These are phyloP conservation scores for Clathrospora elynae DNA, from an alignment of 2,329 filamentous ascomycete genomes.

Conservation along the genomic window DNA sequence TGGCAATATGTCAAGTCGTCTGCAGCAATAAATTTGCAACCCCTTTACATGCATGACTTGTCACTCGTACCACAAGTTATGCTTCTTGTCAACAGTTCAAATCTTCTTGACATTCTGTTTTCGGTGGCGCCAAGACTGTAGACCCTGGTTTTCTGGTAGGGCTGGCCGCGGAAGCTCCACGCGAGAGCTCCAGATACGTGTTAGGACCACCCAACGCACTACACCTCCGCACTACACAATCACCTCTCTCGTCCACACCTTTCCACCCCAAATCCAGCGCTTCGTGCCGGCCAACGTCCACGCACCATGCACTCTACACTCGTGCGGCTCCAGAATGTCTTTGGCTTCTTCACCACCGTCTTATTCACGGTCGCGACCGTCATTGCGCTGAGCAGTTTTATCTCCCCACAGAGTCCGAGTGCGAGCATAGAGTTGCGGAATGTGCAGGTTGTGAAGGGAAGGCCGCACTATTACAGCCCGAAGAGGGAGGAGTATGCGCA, in stretches of 20 bases:
- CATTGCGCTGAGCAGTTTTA: constrained; percentile 79
- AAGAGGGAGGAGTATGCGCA: constrained; percentile 96
- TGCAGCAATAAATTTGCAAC: not conserved
- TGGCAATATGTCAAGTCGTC: not conserved
- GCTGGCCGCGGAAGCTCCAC: constrained; percentile 33
- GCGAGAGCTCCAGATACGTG: constrained; percentile 43
- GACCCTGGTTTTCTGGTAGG: constrained; percentile 22
- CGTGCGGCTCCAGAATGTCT: constrained; percentile 86
- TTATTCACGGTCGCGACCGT: constrained; percentile 78
- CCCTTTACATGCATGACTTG: too few species aligned
- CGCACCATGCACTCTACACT: constrained; percentile 80
- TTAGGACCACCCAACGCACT: constrained; percentile 32
- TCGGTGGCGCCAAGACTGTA: constrained; percentile 5
- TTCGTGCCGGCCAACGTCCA: constrained; percentile 1
- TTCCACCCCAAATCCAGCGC: constrained; percentile 3
- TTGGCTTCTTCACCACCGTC: constrained; percentile 97
- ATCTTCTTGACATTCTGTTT: too few species aligned
- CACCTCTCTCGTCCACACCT: constrained; percentile 5
- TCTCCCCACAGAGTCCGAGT: constrained; percentile 69
- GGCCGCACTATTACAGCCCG: constrained; percentile 92
- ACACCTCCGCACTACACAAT: constrained; percentile 12
- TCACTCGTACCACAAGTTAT: too few species aligned
- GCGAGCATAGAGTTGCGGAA: constrained; percentile 71
- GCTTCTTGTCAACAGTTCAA: too few species aligned
- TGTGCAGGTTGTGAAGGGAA: constrained; percentile 85